Conservation (phyloP, 768 basidiomycete species). For the Kwoniella bestiolae region DNA sequence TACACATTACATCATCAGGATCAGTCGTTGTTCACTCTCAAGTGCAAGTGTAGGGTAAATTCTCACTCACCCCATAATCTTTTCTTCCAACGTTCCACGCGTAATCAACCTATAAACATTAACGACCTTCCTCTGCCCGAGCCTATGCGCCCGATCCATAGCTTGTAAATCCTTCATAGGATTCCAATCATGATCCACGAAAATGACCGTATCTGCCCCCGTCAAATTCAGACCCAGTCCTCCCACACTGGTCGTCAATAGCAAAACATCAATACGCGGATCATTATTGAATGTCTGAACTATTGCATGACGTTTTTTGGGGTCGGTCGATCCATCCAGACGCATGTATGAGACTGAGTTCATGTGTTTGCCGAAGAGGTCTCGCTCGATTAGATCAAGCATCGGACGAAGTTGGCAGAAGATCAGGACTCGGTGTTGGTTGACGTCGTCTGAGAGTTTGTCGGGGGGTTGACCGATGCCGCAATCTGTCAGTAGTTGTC, state of each 20-base stretch:
- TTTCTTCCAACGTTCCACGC: conserved; percentile 95
- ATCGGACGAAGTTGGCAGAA: conserved; percentile 99
- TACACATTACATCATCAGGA: not conserved
- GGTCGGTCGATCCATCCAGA: conserved; percentile 88
- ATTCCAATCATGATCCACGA: conserved; percentile 99
- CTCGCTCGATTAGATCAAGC: conserved; percentile 94
- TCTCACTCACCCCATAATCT: conserved; percentile 91
- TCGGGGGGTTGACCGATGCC: conserved; percentile 79
- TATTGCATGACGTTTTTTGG: conserved; percentile 90
- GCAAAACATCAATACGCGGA: conserved; percentile 92
- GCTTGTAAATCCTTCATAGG: conserved; percentile 99
- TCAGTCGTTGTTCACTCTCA: not conserved
- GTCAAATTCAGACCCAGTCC: conserved; percentile 94
- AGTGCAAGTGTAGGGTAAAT: not conserved
- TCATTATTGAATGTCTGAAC: conserved; percentile 98
- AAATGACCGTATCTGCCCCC: conserved; percentile 98
- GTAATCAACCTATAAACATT: conserved; percentile 98
- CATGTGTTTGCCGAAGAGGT: conserved; percentile 89
- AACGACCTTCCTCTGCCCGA: conserved; percentile 98
- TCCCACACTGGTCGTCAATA: conserved; percentile 95
- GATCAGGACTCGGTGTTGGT: conserved; percentile 97
- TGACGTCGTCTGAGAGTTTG: conserved; percentile 68
- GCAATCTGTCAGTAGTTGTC: conserved; percentile 91
- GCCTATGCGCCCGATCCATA: conserved; percentile 97
- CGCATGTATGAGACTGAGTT: conserved; percentile 98